Evolutionary conservation across 805 yeast genomes (phyloP), one percentile per base, ranked within the genome.

Genomic region (Debaryomyces castellii): DNA sequence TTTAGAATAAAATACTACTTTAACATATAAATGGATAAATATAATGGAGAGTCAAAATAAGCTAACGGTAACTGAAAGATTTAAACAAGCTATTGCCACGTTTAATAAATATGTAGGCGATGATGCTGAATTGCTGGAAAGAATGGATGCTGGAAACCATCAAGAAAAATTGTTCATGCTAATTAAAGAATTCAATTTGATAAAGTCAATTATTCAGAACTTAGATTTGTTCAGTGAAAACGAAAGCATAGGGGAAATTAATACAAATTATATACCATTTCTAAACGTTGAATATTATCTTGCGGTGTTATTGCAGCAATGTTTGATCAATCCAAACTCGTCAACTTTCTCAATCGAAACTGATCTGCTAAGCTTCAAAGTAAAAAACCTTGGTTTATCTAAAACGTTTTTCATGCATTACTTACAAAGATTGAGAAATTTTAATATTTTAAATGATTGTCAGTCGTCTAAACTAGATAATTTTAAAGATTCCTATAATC

Each of bases 241-340:
- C 60, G 97, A 90, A 59, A 57, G 74, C 0, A 47, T 87, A 2
- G 87, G 82, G 0, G 97, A 90, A 54, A 56, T 90, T 9, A 71
- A 77, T 33, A 85, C 95, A 0, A 60, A 67, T 4, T 81, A 87
- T 37, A 59, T 90, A 16, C 81, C 80, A 46, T 87, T 78, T 51
- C 59, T 88, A 16, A 67, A 78, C 4, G 57, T 85, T 1, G 82
- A 83, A 49, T 89, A 73, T 59, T 77, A 82, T 52, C 55, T 86
- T 30, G 95, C 64, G 0, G 45, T 34, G 7, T 50, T 70, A 3
- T 52, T 57, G 50, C 40, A 51, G 17, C 32, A 45, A 10, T 44
- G 40, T 22, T 48, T 58, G 46, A 14, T 45, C 2, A 44, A 50
- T 30, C 30, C 81, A 6, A 51, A 52, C 23, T 46, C 34, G 76